phyloP scores from a whole-genome alignment of 352 stramenopile species.

The Pythium apleroticum region DNA sequence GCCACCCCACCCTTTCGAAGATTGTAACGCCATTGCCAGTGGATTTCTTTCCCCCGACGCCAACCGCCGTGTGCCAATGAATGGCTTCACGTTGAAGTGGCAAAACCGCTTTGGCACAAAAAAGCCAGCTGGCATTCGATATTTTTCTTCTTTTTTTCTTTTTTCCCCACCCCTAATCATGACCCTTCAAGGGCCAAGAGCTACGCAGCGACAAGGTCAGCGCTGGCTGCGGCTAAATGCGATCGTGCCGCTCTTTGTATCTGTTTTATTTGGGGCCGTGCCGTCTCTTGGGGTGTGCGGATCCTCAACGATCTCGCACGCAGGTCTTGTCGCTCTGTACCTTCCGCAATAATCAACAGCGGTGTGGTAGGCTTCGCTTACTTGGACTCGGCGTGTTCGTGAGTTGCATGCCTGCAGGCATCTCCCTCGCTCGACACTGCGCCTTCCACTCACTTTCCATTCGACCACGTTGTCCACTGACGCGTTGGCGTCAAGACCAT shows the following conservation, averaged over 20 bases:
- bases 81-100: neutral
- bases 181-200: neutral
- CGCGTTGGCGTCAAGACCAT: no score
- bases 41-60: no score
- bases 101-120: neutral
- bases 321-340: neutral
- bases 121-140: neutral
- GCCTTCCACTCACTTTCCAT: neutral
- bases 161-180: neutral
- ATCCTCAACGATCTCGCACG: neutral
- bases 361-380: neutral
- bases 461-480: no score
- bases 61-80: no score
- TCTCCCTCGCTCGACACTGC: neutral
- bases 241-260: neutral
- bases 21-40: no score
- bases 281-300: neutral
- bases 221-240: neutral
- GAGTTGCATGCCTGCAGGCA: neutral
- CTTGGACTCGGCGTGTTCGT: neutral
- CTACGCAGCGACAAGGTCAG: no score
- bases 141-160: neutral
- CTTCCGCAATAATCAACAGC: neutral
- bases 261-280: neutral
- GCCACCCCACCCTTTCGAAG: no score